A percentile compares a stretch with the other conserved stretches of the same genome.
Conservation (phyloP, 23 red algal species). For the Porphyridium purpureum region DNA sequence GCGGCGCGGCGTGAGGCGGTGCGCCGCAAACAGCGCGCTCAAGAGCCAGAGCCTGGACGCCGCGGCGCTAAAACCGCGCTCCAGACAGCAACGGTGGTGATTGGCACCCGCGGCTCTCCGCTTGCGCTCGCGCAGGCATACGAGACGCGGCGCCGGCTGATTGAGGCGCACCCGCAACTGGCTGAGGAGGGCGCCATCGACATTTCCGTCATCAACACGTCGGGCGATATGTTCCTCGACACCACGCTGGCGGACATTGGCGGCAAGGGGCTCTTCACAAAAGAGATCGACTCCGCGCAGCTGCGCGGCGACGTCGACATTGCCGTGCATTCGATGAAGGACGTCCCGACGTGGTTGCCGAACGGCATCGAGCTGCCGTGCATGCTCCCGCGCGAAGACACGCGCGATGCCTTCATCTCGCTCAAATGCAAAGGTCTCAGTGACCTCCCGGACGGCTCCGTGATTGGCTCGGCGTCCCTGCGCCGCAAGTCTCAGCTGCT, state of each 20-base stretch:
- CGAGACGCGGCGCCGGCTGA: slow-evolving; percentile 56
- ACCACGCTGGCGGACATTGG: slow-evolving; percentile 90
- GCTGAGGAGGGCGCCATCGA: slow-evolving; percentile 52
- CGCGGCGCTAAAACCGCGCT: too few species aligned
- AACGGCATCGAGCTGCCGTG: slow-evolving; percentile 72
- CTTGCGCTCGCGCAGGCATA: slow-evolving; percentile 85
- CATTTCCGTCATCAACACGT: slow-evolving; percentile 85
- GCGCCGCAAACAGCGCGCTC: too few species aligned
- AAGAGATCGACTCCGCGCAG: slow-evolving; percentile 96
- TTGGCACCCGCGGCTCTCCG: slow-evolving; percentile 93
- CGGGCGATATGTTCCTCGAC: slow-evolving; percentile 96
- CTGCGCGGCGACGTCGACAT: slow-evolving; percentile 93
- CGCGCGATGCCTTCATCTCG: slow-evolving; percentile 91
- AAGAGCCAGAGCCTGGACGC: too few species aligned
- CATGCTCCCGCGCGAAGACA: slow-evolving; percentile 88
- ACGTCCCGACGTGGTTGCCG: slow-evolving; percentile 94
- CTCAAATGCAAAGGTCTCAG: slow-evolving; percentile 41
- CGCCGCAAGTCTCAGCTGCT: slow-evolving; percentile 90
- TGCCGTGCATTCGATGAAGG: slow-evolving; percentile 99
- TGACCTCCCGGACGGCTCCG: slow-evolving; percentile 65
- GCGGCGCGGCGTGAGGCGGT: too few species aligned
- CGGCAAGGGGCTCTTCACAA: slow-evolving; percentile 95
- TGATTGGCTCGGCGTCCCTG: slow-evolving; percentile 77
- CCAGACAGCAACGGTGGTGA: slow-evolving; percentile 19
- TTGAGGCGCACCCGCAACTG: slow-evolving; percentile 41